Conservation (phyloP, 768 basidiomycete genomes). For the Amanita rubescens region DNA sequence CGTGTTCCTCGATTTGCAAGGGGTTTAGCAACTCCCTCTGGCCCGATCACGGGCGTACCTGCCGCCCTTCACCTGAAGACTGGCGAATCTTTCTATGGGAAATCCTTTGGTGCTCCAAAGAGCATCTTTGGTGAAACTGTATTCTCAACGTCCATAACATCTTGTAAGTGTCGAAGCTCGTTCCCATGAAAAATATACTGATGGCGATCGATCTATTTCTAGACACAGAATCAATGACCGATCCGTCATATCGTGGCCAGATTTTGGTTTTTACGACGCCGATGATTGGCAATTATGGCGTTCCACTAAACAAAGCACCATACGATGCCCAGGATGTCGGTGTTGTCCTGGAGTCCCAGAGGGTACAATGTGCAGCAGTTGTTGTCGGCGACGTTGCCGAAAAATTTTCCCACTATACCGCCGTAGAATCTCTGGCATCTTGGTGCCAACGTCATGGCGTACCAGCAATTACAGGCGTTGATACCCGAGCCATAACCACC, state of each 20-base stretch:
- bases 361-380: constrained; percentile 87
- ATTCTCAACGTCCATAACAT: constrained; percentile 98
- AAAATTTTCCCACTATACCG: constrained; percentile 89
- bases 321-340: constrained; percentile 73
- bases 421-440: constrained; percentile 84
- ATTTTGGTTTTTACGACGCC: constrained; percentile 98
- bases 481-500: constrained; percentile 93
- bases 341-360: constrained; percentile 80
- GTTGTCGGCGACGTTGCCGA: constrained; percentile 94
- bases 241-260: constrained; percentile 96
- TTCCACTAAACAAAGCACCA: constrained; percentile 74
- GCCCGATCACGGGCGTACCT: constrained; percentile 43
- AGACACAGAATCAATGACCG: constrained; percentile 99
- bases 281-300: constrained; percentile 97
- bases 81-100: constrained; percentile 87
- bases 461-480: constrained; percentile 94
- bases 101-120: constrained; percentile 81
- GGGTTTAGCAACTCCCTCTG: constrained; percentile 62
- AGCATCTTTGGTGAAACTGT: constrained; percentile 96
- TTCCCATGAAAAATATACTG: not conserved
- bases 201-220: constrained; percentile 10
- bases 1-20: constrained; percentile 45
- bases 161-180: constrained; percentile 51
- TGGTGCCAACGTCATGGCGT: constrained; percentile 91
- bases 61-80: constrained; percentile 89